Percentiles rank a stretch among this genome's conserved stretches.
Evolutionary conservation across 441 rosid species (phyloP).

Genomic region (Brassica balearica): DNA sequence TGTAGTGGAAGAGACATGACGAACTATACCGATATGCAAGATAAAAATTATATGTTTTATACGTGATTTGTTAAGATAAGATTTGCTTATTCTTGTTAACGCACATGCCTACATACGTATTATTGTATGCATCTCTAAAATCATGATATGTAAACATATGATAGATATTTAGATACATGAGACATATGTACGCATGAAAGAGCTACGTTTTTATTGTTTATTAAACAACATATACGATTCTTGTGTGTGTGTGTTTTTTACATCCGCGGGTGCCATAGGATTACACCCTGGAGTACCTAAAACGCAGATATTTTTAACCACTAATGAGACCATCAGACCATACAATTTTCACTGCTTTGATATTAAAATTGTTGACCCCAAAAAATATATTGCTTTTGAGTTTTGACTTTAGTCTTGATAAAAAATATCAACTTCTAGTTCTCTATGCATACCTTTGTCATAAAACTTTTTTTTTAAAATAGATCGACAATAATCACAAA

Average conservation of each 20-base stretch:
- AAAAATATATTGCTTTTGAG: not conserved
- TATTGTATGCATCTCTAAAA: slow-evolving; percentile 5
- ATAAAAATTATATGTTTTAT: not conserved
- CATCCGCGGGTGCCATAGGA: not conserved
- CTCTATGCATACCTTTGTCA: not conserved
- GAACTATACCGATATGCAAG: slow-evolving; percentile 20
- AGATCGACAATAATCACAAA: not conserved
- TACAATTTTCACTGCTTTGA: not conserved
- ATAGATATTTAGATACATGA: not conserved
- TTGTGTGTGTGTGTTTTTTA: not conserved
- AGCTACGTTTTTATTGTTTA: slow-evolving; percentile 5
- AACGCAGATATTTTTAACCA: not conserved
- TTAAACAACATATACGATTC: slow-evolving; percentile 2
- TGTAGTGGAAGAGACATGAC: slow-evolving; percentile 41
- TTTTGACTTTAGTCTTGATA: not conserved
- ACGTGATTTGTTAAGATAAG: slow-evolving; percentile 23
- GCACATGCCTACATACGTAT: slow-evolving; percentile 37
- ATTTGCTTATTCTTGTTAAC: slow-evolving; percentile 35
- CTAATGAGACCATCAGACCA: not conserved
- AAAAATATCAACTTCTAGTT: not conserved
- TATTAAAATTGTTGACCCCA: not conserved
- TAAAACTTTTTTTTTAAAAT: not conserved
- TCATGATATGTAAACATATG: not conserved
- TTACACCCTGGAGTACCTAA: not conserved
- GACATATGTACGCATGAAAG: slow-evolving; percentile 7